Conservation (phyloP, 1,139 yeast genomes). For the Protomyces arabidopsidicola region DNA sequence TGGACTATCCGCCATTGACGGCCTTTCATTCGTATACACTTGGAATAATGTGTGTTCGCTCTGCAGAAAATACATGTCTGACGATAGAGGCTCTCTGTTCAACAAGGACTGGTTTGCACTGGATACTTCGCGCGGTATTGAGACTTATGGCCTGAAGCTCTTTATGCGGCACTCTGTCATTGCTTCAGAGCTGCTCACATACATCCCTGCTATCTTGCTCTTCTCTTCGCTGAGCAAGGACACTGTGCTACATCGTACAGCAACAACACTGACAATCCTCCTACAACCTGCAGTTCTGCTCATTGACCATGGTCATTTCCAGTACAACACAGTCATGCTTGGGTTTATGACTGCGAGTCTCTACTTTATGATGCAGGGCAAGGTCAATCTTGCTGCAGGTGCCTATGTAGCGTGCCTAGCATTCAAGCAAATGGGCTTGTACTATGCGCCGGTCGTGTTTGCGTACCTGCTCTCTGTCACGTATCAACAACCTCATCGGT, state of each 20-base stretch:
- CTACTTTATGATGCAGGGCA: constrained; percentile 60
- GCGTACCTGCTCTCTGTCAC: constrained; percentile 62
- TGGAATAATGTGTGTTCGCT: constrained; percentile 51
- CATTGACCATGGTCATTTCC: constrained; percentile 97
- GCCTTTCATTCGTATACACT: constrained; percentile 83
- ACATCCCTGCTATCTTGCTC: constrained; percentile 76
- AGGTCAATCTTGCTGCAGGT: constrained; percentile 64
- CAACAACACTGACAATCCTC: constrained; percentile 34
- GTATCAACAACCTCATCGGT: constrained; percentile 34
- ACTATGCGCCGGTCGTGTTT: constrained; percentile 86
- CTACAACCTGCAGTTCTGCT: constrained; percentile 63
- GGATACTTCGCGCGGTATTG: constrained; percentile 68
- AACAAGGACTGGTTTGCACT: constrained; percentile 72
- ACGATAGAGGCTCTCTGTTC: constrained; percentile 44
- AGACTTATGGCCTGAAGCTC: constrained; percentile 60
- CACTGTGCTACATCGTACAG: constrained; percentile 1
- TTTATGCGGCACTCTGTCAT: constrained; percentile 80
- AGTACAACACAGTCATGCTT: constrained; percentile 84
- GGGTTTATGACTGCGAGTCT: constrained; percentile 72
- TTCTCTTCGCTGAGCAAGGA: constrained; percentile 37
- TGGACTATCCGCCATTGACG: constrained; percentile 95
- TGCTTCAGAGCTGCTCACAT: constrained; percentile 65
- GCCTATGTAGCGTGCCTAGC: constrained; percentile 73
- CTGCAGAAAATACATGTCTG: background rate
- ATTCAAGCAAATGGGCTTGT: constrained; percentile 93